Percentiles rank a stretch among this genome's conserved stretches.
Evolutionary conservation across 192 early-diverging fungal species (phyloP).

Genomic region (Umbelopsis sp.): DNA sequence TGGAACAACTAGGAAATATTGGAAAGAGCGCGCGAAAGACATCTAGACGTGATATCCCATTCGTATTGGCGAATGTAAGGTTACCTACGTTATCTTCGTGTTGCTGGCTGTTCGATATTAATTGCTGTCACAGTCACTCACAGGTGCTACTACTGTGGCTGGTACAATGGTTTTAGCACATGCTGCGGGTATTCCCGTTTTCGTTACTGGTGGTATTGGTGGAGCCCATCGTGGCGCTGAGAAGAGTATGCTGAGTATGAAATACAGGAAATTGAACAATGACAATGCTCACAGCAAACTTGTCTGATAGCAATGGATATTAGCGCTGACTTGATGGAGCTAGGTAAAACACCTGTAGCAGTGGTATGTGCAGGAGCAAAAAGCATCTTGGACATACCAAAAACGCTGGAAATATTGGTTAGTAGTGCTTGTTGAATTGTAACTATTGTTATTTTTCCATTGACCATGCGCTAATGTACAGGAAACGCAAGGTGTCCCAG

Average conservation of each 20-base stretch:
- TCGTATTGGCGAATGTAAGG: conserved; percentile 67
- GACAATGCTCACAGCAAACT: not conserved
- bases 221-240: conserved; percentile 90
- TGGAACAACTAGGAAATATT: conserved; percentile 64
- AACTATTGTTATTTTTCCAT: not conserved
- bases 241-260: conserved; percentile 40
- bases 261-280: not conserved
- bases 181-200: conserved; percentile 82
- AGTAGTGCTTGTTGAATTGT: not conserved
- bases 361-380: conserved; percentile 98
- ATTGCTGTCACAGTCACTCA: conserved; percentile 40
- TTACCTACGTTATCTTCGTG: not conserved
- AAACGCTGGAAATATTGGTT: conserved; percentile 85
- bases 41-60: conserved; percentile 82
- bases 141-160: conserved; percentile 92
- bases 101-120: not conserved
- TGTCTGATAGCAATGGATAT: conserved; percentile 72
- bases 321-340: conserved; percentile 91
- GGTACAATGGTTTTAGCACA: conserved; percentile 90
- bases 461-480: conserved; percentile 17
- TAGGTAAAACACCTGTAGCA: conserved; percentile 87
- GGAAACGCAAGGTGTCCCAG: conserved; percentile 93
- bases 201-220: conserved; percentile 97
- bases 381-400: conserved; percentile 91
- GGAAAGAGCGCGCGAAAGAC: conserved; percentile 72